Percentiles rank a stretch among this genome's conserved stretches.
Evolutionary conservation across 805 yeast species (phyloP).

Genomic region (Sugiyamaella americana): DNA sequence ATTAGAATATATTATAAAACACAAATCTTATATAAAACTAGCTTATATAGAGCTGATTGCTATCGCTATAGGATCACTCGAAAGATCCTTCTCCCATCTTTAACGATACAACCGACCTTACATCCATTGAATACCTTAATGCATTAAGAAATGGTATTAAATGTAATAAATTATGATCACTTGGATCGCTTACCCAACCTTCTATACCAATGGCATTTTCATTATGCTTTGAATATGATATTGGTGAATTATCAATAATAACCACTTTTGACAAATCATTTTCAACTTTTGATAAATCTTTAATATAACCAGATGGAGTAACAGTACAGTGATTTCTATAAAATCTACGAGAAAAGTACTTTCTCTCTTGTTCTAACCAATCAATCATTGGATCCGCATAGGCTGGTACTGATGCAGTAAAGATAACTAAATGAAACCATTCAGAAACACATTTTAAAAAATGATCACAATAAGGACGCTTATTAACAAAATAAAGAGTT

Average conservation of each 20-base stretch:
- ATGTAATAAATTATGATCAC: constrained; percentile 75
- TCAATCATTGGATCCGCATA: constrained; percentile 97
- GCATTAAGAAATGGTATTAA: constrained; percentile 74
- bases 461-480: constrained; percentile 85
- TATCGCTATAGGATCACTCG: constrained; percentile 13
- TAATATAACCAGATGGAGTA: constrained; percentile 77
- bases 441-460: constrained; percentile 70
- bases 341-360: constrained; percentile 51
- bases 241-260: constrained; percentile 89
- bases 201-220: constrained; percentile 89
- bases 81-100: constrained; percentile 65
- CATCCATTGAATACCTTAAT: constrained; percentile 76
- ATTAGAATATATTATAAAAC: too few relatives aligned
- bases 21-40: too few relatives aligned
- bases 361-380: constrained; percentile 68
- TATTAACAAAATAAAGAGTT: constrained; percentile 81
- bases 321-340: constrained; percentile 76
- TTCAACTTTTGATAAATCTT: constrained; percentile 51
- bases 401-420: constrained; percentile 91
- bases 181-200: constrained; percentile 98
- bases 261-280: constrained; percentile 62
- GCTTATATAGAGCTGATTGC: too few relatives aligned
- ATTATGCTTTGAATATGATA: constrained; percentile 65
- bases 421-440: constrained; percentile 86
- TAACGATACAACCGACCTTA: constrained; percentile 67